Evolutionary conservation across 495 filamentous ascomycete genomes (phyloP).

Genomic region (Penicillium cinerascens): DNA sequence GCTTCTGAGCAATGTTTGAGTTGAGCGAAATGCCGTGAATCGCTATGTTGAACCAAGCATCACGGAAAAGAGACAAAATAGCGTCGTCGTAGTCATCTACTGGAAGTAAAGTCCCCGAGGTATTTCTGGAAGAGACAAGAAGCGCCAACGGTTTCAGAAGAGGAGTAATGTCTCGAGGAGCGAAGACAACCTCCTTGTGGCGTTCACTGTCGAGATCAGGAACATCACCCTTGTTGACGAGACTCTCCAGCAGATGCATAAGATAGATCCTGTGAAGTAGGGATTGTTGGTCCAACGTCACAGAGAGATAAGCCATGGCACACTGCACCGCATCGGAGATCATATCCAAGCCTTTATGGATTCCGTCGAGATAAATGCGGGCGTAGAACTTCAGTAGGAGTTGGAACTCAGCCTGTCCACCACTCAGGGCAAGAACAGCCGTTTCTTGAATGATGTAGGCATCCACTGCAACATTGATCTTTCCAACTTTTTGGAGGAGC

Average conservation of each 20-base stretch:
- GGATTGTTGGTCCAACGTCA: constrained; percentile 61
- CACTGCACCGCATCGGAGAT: constrained; percentile 38
- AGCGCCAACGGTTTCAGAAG: constrained; percentile 77
- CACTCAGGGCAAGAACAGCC: constrained; percentile 69
- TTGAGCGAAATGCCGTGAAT: constrained; percentile 83
- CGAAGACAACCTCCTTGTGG: constrained; percentile 70
- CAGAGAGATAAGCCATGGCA: constrained; percentile 75
- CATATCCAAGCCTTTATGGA: constrained; percentile 58
- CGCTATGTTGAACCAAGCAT: constrained; percentile 96
- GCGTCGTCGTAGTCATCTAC: constrained; percentile 56
- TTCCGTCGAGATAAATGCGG: constrained; percentile 65
- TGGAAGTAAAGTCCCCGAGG: constrained; percentile 27
- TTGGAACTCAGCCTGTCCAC: constrained; percentile 73
- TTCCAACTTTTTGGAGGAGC: constrained; percentile 87
- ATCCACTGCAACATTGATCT: constrained; percentile 72
- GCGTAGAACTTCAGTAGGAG: constrained; percentile 79
- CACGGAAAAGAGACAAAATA: constrained; percentile 66
- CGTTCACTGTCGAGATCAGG: constrained; percentile 55
- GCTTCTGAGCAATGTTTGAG: constrained; percentile 62
- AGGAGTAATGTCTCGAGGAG: constrained; percentile 77
- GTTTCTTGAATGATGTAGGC: constrained; percentile 78
- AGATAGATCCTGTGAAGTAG: constrained; percentile 74
- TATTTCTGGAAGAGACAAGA: constrained; percentile 59
- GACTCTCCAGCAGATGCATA: constrained; percentile 76
- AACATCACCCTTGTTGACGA: constrained; percentile 83